A percentile compares a stretch with the other conserved stretches of the same genome.
phyloP scores from a whole-genome alignment of 169 alveolate genomes.

The Plasmodium chabaudi region DNA sequence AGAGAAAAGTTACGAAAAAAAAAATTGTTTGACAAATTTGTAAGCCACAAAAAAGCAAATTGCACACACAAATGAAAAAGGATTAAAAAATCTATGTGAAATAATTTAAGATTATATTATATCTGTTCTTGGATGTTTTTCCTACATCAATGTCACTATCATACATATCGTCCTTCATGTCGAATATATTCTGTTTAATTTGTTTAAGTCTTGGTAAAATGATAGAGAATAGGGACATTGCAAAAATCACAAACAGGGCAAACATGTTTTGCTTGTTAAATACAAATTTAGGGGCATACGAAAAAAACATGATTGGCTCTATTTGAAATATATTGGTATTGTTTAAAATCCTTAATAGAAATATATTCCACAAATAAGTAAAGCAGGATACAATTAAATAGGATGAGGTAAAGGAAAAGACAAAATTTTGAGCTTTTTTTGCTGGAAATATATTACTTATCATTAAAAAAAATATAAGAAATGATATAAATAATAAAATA shows the following conservation, averaged over 20 bases:
- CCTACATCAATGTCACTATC: neutral
- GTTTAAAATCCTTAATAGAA: neutral
- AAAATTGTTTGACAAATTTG: no score
- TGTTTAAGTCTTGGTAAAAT: conserved; percentile 2
- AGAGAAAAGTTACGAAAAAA: no score
- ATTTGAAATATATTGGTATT: conserved; percentile 47
- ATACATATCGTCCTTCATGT: conserved; percentile 3
- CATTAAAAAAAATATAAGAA: conserved; percentile 49
- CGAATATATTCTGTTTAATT: neutral
- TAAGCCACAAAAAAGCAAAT: no score
- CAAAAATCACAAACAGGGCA: conserved; percentile 10
- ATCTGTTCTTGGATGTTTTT: neutral
- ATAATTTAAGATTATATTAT: conserved; percentile 38
- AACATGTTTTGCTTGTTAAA: conserved; percentile 26
- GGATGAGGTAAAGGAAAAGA: conserved; percentile 59
- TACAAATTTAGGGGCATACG: conserved; percentile 33
- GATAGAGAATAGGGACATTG: conserved; percentile 20
- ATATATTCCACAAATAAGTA: conserved; percentile 28
- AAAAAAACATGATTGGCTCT: conserved; percentile 66
- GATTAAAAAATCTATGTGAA: conserved; percentile 10
- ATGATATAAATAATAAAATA: conserved; percentile 26
- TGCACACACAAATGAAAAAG: no score
- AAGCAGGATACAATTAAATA: conserved; percentile 43
- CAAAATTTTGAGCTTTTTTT: conserved; percentile 67
- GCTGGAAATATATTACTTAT: conserved; percentile 68